Conservation (phyloP, 441 rosid species). For the Pelargonium myrrhifolium region DNA sequence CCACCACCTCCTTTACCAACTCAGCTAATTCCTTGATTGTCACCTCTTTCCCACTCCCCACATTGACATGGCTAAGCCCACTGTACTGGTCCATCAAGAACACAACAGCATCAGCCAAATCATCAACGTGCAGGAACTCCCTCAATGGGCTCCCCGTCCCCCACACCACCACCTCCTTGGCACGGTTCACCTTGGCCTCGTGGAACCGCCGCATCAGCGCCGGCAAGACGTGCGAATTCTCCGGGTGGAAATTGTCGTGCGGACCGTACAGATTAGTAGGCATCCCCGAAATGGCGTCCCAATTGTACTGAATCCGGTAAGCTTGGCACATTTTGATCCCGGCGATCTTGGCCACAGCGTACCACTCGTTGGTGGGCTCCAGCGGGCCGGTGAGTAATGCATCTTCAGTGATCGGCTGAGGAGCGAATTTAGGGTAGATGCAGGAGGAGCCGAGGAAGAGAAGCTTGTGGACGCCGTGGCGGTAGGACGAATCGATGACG, state of each 20-base stretch:
- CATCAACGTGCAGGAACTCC: constrained; percentile 92
- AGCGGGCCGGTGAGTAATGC: constrained; percentile 71
- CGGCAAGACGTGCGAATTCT: constrained; percentile 88
- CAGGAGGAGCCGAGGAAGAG: constrained; percentile 93
- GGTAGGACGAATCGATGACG: constrained; percentile 66
- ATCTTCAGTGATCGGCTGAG: constrained; percentile 74
- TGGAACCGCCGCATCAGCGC: constrained; percentile 91
- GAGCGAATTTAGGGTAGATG: constrained; percentile 87
- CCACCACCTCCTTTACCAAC: constrained; percentile 81
- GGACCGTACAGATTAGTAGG: constrained; percentile 91
- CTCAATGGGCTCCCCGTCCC: constrained; percentile 86
- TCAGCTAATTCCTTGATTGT: constrained; percentile 85
- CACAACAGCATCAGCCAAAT: constrained; percentile 78
- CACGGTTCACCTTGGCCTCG: constrained; percentile 56
- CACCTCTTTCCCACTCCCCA: constrained; percentile 89
- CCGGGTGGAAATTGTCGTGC: constrained; percentile 78
- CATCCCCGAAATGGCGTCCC: constrained; percentile 86
- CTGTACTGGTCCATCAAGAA: constrained; percentile 67
- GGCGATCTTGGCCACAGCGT: constrained; percentile 77
- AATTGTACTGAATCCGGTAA: constrained; percentile 58
- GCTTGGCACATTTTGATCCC: constrained; percentile 99
- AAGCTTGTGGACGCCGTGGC: constrained; percentile 59
- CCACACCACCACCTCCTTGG: constrained; percentile 87
- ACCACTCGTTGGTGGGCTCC: constrained; percentile 97
- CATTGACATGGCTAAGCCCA: constrained; percentile 72